These are phyloP conservation scores for Plasmodium vinckei DNA, from an alignment of 169 alveolate genomes.

Conservation along the genomic window DNA sequence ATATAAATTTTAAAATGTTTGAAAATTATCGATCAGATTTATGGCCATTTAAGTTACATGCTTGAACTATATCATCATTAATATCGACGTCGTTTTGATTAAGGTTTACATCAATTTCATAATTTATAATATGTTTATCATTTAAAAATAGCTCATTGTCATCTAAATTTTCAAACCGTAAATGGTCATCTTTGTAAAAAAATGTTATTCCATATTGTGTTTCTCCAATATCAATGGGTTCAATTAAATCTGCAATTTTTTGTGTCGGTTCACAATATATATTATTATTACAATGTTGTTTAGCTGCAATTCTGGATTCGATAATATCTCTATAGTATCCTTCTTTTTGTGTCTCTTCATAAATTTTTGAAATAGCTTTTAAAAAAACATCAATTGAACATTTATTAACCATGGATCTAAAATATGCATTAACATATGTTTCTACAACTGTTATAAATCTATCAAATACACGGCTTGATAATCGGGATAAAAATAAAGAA, in stretches of 20 bases:
- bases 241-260: neutral
- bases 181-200: conserved; percentile 11
- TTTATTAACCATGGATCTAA: conserved; percentile 14
- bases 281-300: neutral
- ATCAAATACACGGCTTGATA: conserved; percentile 27
- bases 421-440: conserved; percentile 3
- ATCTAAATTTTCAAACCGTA: conserved; percentile 38
- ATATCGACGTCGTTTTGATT: too few relatives aligned
- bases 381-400: conserved; percentile 22
- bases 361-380: conserved; percentile 18
- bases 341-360: conserved; percentile 8
- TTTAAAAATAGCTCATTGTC: conserved; percentile 47
- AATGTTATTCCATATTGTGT: neutral
- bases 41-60: too few relatives aligned
- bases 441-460: conserved; percentile 32
- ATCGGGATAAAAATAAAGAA: conserved; percentile 9
- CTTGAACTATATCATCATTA: too few relatives aligned
- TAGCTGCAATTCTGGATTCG: conserved; percentile 7
- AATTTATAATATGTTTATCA: conserved; percentile 12
- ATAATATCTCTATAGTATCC: conserved; percentile 34
- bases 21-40: too few relatives aligned
- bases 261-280: neutral
- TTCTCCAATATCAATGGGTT: neutral
- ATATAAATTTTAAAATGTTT: too few relatives aligned
- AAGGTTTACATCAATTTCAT: conserved; percentile 9